These are phyloP conservation scores for Ogataea philodendri DNA, from an alignment of 805 yeast genomes.

Conservation along the genomic window DNA sequence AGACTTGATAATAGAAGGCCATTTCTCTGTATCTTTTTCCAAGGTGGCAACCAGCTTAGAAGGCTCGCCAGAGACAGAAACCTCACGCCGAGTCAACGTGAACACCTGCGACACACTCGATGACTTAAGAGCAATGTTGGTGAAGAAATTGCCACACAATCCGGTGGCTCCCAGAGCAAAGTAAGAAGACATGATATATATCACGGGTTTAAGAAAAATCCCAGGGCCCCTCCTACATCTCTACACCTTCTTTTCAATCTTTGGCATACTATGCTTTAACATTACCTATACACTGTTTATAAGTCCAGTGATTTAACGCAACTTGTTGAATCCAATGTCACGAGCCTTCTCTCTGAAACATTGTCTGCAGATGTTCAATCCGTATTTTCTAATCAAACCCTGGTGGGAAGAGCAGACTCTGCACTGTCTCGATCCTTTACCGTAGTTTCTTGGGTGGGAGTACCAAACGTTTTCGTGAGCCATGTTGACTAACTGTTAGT, in stretches of 20 bases:
- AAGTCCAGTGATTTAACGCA: conserved; percentile 62
- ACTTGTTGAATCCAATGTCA: conserved; percentile 99
- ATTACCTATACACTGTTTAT: conserved; percentile 12
- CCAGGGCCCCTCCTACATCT: too few relatives aligned
- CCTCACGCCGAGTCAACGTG: conserved; percentile 53
- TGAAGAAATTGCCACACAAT: conserved; percentile 60
- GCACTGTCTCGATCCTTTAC: conserved; percentile 99
- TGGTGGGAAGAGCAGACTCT: conserved; percentile 98
- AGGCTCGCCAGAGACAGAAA: conserved; percentile 22
- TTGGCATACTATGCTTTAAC: conserved; percentile 13
- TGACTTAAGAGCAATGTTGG: conserved; percentile 43
- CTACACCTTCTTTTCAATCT: conserved; percentile 7
- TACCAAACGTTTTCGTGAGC: conserved; percentile 99
- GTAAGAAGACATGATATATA: conserved; percentile 8
- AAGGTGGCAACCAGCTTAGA: conserved; percentile 33
- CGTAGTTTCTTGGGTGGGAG: conserved; percentile 99
- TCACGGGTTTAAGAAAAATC: not conserved
- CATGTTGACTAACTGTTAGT: conserved; percentile 56
- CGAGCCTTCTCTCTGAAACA: conserved; percentile 99
- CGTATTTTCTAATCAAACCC: conserved; percentile 99
- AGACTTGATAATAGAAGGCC: conserved; percentile 44
- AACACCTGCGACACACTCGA: conserved; percentile 39
- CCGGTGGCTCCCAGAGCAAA: conserved; percentile 76
- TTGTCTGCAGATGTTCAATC: conserved; percentile 99
- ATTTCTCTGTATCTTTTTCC: conserved; percentile 46